Evolutionary conservation across 2,329 filamentous ascomycete genomes (phyloP), one percentile per base, ranked within the genome.

Genomic region (Fusarium sambucinum): DNA sequence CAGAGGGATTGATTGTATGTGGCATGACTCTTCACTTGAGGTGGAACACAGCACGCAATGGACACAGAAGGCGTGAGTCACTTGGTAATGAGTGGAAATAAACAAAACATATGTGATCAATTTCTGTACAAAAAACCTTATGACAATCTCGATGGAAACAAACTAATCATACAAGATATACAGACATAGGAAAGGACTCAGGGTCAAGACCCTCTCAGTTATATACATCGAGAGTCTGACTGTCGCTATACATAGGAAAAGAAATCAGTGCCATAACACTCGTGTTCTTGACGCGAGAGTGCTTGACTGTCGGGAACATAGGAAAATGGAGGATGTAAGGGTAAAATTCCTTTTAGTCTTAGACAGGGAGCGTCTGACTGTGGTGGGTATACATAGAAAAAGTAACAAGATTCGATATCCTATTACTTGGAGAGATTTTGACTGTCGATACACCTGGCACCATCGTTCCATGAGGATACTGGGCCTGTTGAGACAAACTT

Each of bases 381-480:
- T 59, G 32, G 27, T 50, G 46, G 46, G 21, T 12, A 63, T 40
- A 58, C 42, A 63, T 58, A 63, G 42, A 32, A 59, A 68, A 67
- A n/a, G 29, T n/a, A 29, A 27, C 33, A 45, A 42, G 46, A 32
- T 48, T 54, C 21, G 51, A 41, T 17, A 8, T 32, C n/a, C 57
- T 46, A 42, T 35, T 33, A 41, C 40, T 60, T 32, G 54, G 63
- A 21, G 17, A 44, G 35, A 17, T 38, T 54, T 38, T 70, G 63
- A 46, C 63, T 68, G 63, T 69, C 67, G 37, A 69, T 70, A 68
- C 67, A 69, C 47, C 67, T 70, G 35, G 67, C 67, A 56, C 67
- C 67, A 30, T 69, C 67, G 42, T 69, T 69, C 57, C 53, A 64
- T 17, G 50, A 64, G 5, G 67, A 70, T 14, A 25, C 13, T 10